Evolutionary conservation across 108 stramenopile genomes (phyloP), one percentile per base, ranked within the genome.

Genomic region (Seminavis robusta): DNA sequence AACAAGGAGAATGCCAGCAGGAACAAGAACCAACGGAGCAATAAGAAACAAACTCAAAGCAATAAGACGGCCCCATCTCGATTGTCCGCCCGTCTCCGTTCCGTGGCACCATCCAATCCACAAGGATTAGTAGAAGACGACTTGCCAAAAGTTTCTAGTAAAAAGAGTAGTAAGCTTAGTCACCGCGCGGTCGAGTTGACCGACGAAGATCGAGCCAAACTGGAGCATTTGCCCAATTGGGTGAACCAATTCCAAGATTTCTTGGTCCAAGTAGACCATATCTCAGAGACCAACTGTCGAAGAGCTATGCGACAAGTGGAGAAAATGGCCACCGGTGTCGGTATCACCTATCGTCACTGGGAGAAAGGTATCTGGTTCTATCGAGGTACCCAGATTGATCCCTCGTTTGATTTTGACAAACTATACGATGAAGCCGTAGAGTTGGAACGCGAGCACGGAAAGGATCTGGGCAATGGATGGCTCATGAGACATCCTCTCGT

Each of bases 381-480:
- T 31, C 11, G 19, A 20, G 29, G 17, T 3, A 10, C 20, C 4
- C 43, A 16, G 20, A 31, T 59, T 2, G 30, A 59, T 30, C 30
- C 30, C 27, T 11, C 17, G 19, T 2, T 15, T 6, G 57, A 70
- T 40, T 56, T 70, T 9, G 55, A 63, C 15, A 36, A 19, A 13
- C 21, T 70, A 19, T 56, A 45, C 28, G 39, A 40, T 17, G 25
- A 49, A 25, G 69, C 69, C 17, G 36, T 42, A 1, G 54, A 39
- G 19, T 56, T 47, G 40, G 69, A 70, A 33, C 6, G 34, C 17
- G 46, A 51, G 26, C 25, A 69, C 25, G 67, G 67, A 33, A 36
- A 36, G 13, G 67, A 69, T 30, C 28, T 45, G 11, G 67, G 67
- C 16, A 52, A 69, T 69, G 67, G 67, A 25, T 69, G 67, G 67